A percentile compares a stretch with the other conserved stretches of the same genome.
phyloP scores from a whole-genome alignment of 2,329 filamentous ascomycete genomes.

The Blastomyces percursus region DNA sequence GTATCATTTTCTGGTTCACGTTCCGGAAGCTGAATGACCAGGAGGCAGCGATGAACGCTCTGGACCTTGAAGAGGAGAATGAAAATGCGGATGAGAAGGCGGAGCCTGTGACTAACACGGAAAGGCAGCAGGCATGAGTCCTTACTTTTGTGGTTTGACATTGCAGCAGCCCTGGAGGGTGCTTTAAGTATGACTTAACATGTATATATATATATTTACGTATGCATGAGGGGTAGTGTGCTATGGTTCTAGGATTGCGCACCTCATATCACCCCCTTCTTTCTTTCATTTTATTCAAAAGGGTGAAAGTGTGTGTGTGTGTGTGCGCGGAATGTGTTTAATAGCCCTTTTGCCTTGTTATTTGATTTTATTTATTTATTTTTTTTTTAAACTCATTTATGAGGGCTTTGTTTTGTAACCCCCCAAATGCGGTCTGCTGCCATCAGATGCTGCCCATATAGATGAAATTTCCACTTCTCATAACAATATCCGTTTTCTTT shows the following conservation, averaged over 20 bases:
- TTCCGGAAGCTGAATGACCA: constrained; percentile 40
- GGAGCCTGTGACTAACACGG: neutral
- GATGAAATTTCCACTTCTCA: too few relatives aligned
- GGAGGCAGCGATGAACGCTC: constrained; percentile 42
- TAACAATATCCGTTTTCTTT: too few relatives aligned
- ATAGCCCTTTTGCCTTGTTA: neutral
- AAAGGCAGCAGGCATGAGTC: neutral
- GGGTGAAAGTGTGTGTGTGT: neutral
- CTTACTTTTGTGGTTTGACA: neutral
- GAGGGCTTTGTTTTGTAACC: neutral
- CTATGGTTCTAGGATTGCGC: neutral
- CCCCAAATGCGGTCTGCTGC: neutral
- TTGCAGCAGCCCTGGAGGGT: neutral
- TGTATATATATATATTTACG: neutral
- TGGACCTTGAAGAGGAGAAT: constrained; percentile 27
- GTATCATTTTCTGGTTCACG: constrained; percentile 43
- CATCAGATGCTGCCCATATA: too few relatives aligned
- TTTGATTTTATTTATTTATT: too few relatives aligned
- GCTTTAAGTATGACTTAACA: neutral
- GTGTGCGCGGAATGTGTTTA: neutral
- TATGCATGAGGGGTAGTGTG: neutral
- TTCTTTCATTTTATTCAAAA: neutral
- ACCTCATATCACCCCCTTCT: neutral
- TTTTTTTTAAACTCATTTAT: neutral
- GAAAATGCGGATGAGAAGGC: neutral